Base-by-base conservation (phyloP, 2,329 filamentous ascomycete species). In the Nothopassalora personata region DNA sequence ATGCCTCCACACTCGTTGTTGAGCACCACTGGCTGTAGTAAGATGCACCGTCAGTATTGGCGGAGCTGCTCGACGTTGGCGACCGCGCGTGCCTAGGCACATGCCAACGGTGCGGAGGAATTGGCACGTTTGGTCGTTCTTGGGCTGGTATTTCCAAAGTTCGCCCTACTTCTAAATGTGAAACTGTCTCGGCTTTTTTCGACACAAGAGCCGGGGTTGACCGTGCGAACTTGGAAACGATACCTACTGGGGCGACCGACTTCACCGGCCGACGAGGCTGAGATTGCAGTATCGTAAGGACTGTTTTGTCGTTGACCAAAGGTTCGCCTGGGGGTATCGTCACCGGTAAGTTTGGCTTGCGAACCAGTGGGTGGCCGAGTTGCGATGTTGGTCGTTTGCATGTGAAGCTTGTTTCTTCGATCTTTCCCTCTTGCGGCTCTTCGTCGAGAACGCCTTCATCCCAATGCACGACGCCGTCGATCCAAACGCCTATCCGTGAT, bases 391-490 rank as follows among this genome's bases (percentile, higher is more conserved):
- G 58, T 15, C 58, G 58, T 8, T 65, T n/a, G 13, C 62, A 59
- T 27, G 61, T 64, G 50, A 64, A 62, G 18, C 60, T 60, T 33
- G 59, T 63, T 39, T 64, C 53, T 46, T 60, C 60, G 8, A 60
- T 43, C 4, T 58, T 56, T 18, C 48, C 39, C 47, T 62, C 55
- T 19, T 63, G 55, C 33, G 61, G 45, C 13, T 51, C 45, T 19
- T 43, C 54, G 31, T 58, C 43, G 34, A 56, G 36, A 10, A 57
- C 43, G 9, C 60, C 54, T 15, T 66, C 63, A 28, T 74, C 73
- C 76, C 77, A 79, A 53, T 76, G 70, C 30, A 75, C 72, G 36
- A 72, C 72, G 5, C 77, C 78, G 64, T 79, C 69, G 53, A 73
- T 75, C 72, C 77, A 80, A 4, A 75, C 68, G 5, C 77, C 77